A percentile compares a stretch with the other conserved stretches of the same genome.
These are phyloP conservation scores for Ensete ventricosum DNA, from an alignment of 176 grass and related monocot genomes.

Conservation along the genomic window DNA sequence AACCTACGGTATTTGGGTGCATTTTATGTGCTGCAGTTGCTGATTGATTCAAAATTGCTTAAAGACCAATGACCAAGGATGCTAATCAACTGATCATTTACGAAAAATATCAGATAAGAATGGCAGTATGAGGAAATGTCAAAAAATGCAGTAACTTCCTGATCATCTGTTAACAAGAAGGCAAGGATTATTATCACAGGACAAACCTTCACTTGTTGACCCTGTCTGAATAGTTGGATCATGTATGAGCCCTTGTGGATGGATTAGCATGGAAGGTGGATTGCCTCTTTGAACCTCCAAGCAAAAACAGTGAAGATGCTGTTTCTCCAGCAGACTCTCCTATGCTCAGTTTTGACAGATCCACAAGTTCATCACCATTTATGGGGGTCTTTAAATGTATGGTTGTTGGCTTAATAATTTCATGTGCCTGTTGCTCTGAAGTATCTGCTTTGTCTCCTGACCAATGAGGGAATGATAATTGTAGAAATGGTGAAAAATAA, in stretches of 20 bases:
- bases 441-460: constrained; percentile 40
- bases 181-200: neutral
- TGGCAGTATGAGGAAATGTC: constrained; percentile 33
- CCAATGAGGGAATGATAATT: constrained; percentile 74
- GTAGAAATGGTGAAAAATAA: constrained; percentile 75
- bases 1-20: too few relatives aligned
- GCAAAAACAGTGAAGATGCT: constrained; percentile 53
- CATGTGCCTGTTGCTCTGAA: constrained; percentile 51
- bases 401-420: constrained; percentile 82
- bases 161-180: constrained; percentile 2
- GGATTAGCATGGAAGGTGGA: constrained; percentile 85
- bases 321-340: constrained; percentile 39
- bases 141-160: constrained; percentile 17
- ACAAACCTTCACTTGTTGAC: constrained; percentile 17
- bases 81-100: constrained; percentile 9
- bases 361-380: constrained; percentile 80
- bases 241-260: constrained; percentile 63
- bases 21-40: too few relatives aligned
- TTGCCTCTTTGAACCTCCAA: constrained; percentile 63
- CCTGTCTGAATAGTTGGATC: constrained; percentile 7
- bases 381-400: constrained; percentile 72
- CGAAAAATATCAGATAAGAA: constrained; percentile 45
- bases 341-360: constrained; percentile 86
- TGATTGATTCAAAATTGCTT: neutral
- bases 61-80: neutral